phyloP scores from a whole-genome alignment of 2,329 filamentous ascomycete species.

The Phaeophleospora eucalypticola region DNA sequence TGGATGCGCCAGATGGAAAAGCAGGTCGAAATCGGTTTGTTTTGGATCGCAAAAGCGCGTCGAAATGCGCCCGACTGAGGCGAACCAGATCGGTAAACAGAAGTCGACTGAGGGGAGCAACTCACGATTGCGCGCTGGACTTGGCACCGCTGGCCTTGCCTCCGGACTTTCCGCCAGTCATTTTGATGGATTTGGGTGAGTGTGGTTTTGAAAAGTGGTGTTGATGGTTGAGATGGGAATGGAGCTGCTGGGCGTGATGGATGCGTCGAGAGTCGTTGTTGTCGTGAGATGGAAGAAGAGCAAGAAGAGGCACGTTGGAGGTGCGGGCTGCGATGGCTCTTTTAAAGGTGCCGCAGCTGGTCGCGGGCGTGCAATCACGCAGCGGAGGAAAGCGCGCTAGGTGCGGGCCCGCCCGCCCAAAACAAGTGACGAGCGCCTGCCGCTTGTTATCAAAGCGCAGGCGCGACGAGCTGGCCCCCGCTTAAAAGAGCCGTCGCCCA shows the following conservation, averaged over 20 bases:
- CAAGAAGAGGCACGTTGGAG: slow-evolving; percentile 15
- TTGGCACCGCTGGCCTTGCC: slow-evolving; percentile 99
- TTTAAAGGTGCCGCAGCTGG: neutral
- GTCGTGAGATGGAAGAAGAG: slow-evolving; percentile 36
- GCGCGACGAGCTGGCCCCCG: slow-evolving; percentile 4
- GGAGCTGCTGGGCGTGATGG: slow-evolving; percentile 29
- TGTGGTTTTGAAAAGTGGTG: slow-evolving; percentile 33
- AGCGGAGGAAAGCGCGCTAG: neutral
- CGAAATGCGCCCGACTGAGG: slow-evolving; percentile 25
- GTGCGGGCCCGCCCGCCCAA: slow-evolving; percentile 4
- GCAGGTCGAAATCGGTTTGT: slow-evolving; percentile 27
- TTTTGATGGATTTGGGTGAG: slow-evolving; percentile 63
- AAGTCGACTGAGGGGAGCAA: slow-evolving; percentile 32
- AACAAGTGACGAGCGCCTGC: slow-evolving; percentile 4
- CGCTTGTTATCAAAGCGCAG: neutral
- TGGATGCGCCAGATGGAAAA: slow-evolving; percentile 24
- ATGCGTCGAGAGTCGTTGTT: slow-evolving; percentile 36
- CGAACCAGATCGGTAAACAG: slow-evolving; percentile 16
- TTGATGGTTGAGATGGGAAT: slow-evolving; percentile 24
- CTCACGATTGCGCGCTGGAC: slow-evolving; percentile 94
- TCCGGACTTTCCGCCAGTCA: slow-evolving; percentile 99
- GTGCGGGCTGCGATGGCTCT: slow-evolving; percentile 1
- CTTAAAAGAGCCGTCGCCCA: slow-evolving; percentile 16
- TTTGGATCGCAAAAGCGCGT: slow-evolving; percentile 41
- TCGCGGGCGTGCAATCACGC: neutral